Evolutionary conservation across 179 eudicot genomes (phyloP).

Genomic region (Beta lomatogona): DNA sequence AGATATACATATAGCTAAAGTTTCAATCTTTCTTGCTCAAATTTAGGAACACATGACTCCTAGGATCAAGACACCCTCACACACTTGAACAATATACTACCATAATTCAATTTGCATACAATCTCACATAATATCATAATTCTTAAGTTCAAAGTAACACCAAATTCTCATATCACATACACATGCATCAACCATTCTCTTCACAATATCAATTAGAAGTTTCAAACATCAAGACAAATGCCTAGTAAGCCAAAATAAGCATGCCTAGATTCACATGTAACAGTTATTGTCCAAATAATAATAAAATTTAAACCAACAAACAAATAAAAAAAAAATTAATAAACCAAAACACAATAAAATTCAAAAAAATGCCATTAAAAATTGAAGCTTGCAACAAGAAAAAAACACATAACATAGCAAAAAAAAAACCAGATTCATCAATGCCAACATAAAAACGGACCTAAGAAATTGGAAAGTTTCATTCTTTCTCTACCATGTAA

Average conservation of each 20-base stretch:
- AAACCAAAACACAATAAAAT: background rate
- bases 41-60: background rate
- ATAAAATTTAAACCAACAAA: slow-evolving; percentile 1
- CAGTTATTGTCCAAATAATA: slow-evolving; percentile 27
- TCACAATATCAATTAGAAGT: background rate
- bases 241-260: slow-evolving; percentile 10
- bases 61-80: background rate
- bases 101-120: slow-evolving; percentile 15
- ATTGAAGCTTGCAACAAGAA: background rate
- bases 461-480: too few species aligned
- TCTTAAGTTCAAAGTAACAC: background rate
- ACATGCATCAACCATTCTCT: slow-evolving; percentile 32
- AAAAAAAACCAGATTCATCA: slow-evolving; percentile 21
- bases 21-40: slow-evolving; percentile 11
- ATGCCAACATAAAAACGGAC: slow-evolving; percentile 21
- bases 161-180: background rate
- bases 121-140: background rate
- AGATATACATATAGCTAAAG: background rate
- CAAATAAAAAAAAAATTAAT: background rate
- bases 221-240: background rate
- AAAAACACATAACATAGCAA: background rate
- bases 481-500: too few species aligned
- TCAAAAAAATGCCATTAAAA: slow-evolving; percentile 16
- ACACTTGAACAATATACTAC: background rate
- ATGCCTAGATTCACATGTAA: slow-evolving; percentile 12